These are phyloP conservation scores for Spiraea crenata DNA, from an alignment of 331 rosid species.

Conservation along the genomic window DNA sequence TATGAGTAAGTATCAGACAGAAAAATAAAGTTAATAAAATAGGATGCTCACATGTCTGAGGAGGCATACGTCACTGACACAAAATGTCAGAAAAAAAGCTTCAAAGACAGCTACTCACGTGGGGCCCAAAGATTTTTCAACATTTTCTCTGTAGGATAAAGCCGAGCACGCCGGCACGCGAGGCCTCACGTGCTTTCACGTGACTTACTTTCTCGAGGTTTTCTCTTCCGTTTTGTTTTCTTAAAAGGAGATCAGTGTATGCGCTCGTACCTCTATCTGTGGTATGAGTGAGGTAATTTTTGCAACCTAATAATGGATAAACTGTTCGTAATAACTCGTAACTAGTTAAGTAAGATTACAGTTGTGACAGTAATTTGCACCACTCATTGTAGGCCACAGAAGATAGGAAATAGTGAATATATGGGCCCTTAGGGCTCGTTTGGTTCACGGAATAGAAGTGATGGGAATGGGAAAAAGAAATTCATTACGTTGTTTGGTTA, in stretches of 20 bases:
- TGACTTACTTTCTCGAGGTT: slow-evolving; percentile 44
- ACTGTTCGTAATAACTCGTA: too few species aligned
- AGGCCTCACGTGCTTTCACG: slow-evolving; percentile 60
- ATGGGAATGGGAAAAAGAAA: too few species aligned
- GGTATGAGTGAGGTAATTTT: background rate
- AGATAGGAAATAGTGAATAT: too few species aligned
- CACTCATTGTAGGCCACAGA: too few species aligned
- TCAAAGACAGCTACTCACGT: slow-evolving; percentile 37
- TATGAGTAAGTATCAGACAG: too few species aligned
- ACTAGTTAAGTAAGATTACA: too few species aligned
- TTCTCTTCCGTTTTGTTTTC: background rate
- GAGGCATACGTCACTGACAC: slow-evolving; percentile 29
- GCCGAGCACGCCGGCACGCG: slow-evolving; percentile 88
- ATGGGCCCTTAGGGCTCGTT: too few species aligned
- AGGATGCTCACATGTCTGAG: slow-evolving; percentile 46
- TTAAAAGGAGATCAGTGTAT: background rate
- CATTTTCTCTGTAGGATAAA: slow-evolving; percentile 43
- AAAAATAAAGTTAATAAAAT: background rate
- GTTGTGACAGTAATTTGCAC: too few species aligned
- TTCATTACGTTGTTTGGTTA: too few species aligned
- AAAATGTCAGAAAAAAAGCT: slow-evolving; percentile 23
- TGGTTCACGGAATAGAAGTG: too few species aligned
- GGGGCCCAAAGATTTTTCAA: slow-evolving; percentile 46
- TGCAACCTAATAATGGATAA: too few species aligned
- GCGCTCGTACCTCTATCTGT: background rate